A percentile compares a stretch with the other conserved stretches of the same genome.
These are phyloP conservation scores for Trichoderma guizhouense DNA, from an alignment of 2,329 filamentous ascomycete species.

Conservation along the genomic window DNA sequence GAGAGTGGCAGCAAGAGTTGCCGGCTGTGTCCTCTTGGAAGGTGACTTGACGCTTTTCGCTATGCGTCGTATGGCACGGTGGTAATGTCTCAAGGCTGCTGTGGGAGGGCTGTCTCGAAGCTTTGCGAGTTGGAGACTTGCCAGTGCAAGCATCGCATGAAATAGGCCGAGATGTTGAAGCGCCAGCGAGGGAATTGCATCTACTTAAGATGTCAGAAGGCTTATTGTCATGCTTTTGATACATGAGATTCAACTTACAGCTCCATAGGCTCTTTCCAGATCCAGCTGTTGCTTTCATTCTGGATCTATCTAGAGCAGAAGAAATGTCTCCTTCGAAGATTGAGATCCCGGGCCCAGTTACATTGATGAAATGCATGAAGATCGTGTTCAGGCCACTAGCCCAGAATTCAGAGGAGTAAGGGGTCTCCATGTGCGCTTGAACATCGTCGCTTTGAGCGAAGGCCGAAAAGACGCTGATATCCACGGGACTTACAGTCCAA, in stretches of 20 bases:
- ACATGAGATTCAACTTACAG: constrained; percentile 42
- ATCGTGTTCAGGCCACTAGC: constrained; percentile 77
- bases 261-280: constrained; percentile 65
- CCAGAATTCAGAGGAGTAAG: constrained; percentile 68
- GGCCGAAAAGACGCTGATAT: constrained; percentile 48
- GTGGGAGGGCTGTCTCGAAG: constrained; percentile 71
- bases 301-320: constrained; percentile 58
- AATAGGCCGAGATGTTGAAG: constrained; percentile 82
- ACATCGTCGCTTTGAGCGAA: constrained; percentile 51
- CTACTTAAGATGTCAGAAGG: constrained; percentile 27
- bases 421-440: constrained; percentile 63
- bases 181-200: constrained; percentile 79
- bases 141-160: constrained; percentile 84
- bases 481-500: constrained; percentile 36
- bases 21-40: constrained; percentile 66
- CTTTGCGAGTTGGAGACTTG: constrained; percentile 83
- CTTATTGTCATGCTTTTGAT: too few relatives aligned
- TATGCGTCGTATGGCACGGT: constrained; percentile 75
- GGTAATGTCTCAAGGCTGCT: constrained; percentile 87
- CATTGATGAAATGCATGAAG: constrained; percentile 88
- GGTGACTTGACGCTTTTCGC: constrained; percentile 70
- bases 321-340: constrained; percentile 80
- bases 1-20: constrained; percentile 83
- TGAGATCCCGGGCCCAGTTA: constrained; percentile 81
- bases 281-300: constrained; percentile 59